Evolutionary conservation across 441 rosid species (phyloP).

Genomic region (Isatis lusitanica): DNA sequence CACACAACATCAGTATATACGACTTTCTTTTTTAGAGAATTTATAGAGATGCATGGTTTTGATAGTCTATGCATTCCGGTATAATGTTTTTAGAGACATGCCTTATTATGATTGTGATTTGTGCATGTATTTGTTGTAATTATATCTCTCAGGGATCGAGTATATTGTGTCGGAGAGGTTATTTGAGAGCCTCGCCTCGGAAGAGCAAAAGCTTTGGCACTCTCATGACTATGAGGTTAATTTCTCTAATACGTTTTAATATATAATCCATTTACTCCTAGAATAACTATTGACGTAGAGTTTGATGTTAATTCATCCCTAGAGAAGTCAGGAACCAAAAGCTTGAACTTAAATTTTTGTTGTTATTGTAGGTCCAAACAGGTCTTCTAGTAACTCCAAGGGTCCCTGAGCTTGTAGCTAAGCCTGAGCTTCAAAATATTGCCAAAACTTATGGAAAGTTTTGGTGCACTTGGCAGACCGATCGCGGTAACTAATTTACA

Average conservation of each 20-base stretch:
- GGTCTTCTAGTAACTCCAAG: conserved; percentile 61
- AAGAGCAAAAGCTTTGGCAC: conserved; percentile 82
- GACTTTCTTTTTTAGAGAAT: background rate
- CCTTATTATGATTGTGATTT: background rate
- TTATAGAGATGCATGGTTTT: background rate
- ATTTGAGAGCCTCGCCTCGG: conserved; percentile 52
- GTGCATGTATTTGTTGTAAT: background rate
- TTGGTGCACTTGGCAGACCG: conserved; percentile 83
- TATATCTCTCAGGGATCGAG: conserved; percentile 50
- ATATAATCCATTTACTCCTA: background rate
- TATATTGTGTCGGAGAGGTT: conserved; percentile 59
- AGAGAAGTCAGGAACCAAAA: background rate
- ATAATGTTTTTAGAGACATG: background rate
- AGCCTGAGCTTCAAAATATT: conserved; percentile 55
- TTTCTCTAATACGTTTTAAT: background rate
- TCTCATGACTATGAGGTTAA: conserved; percentile 79
- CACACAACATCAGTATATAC: too few relatives aligned
- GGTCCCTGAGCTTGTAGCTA: conserved; percentile 57
- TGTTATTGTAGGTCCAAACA: conserved; percentile 48
- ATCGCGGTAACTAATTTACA: conserved; percentile 48
- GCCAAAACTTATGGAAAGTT: conserved; percentile 74
- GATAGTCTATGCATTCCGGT: background rate
- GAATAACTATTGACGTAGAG: background rate
- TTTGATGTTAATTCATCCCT: background rate
- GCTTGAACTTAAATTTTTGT: background rate